Evolutionary conservation across 352 stramenopile species (phyloP).

Genomic region (Phytophthora brassicae): DNA sequence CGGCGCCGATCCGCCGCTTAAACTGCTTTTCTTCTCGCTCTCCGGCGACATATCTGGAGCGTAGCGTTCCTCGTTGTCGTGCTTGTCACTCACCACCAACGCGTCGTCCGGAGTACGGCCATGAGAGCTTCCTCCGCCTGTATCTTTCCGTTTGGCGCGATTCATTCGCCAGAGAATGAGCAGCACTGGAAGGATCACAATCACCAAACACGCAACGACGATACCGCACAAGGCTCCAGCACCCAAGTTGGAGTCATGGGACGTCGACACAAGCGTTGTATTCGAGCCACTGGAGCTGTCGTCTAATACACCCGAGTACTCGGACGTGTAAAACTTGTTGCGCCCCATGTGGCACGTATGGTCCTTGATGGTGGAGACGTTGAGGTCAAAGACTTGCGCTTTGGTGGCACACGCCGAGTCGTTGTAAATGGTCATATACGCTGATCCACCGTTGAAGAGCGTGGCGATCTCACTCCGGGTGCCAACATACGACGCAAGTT

Average conservation of each 20-base stretch:
- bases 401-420: slow-evolving; percentile 36
- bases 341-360: slow-evolving; percentile 31
- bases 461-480: slow-evolving; percentile 35
- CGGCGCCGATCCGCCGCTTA: slow-evolving; percentile 16
- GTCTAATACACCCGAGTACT: slow-evolving; percentile 19
- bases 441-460: slow-evolving; percentile 38
- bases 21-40: slow-evolving; percentile 22
- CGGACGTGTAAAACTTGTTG: slow-evolving; percentile 42
- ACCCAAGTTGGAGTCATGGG: slow-evolving; percentile 25
- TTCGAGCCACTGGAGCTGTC: slow-evolving; percentile 7
- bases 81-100: slow-evolving; percentile 34
- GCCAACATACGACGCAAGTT: slow-evolving; percentile 38
- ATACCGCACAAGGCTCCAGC: slow-evolving; percentile 31
- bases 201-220: slow-evolving; percentile 25
- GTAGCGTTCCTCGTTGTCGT: slow-evolving; percentile 30
- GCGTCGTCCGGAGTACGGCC: slow-evolving; percentile 15
- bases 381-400: slow-evolving; percentile 33
- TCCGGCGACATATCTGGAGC: slow-evolving; percentile 27
- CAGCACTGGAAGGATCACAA: slow-evolving; percentile 30
- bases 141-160: slow-evolving; percentile 22
- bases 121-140: not conserved
- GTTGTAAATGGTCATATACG: slow-evolving; percentile 46
- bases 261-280: not conserved
- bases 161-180: slow-evolving; percentile 32
- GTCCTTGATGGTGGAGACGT: slow-evolving; percentile 21